Evolutionary conservation across 23 red algal genomes (phyloP).

Genomic region (Cyanidium caldarium): DNA sequence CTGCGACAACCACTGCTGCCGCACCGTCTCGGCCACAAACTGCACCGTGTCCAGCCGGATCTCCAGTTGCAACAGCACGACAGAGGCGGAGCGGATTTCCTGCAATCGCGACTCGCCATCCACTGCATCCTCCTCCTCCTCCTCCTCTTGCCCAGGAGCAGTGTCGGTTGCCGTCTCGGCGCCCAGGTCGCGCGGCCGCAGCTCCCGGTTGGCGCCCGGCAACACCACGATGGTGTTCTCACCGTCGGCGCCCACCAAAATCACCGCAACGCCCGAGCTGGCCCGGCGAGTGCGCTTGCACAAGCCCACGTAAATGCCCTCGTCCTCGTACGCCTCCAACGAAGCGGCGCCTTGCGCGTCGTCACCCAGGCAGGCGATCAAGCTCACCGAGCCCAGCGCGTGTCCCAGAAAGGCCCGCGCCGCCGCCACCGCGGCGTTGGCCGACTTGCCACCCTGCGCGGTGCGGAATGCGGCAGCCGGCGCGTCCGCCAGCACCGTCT

Average conservation of each 20-base stretch:
- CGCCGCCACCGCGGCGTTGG: not conserved
- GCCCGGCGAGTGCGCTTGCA: not conserved
- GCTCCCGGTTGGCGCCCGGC: not conserved
- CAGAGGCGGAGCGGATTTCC: not conserved
- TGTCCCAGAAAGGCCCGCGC: not conserved
- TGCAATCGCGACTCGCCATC: not conserved
- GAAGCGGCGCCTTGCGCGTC: not conserved
- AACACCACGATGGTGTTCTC: not conserved
- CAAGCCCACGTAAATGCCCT: not conserved
- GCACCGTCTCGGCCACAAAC: not conserved
- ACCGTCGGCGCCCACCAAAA: not conserved
- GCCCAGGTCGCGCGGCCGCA: not conserved
- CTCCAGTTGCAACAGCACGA: not conserved
- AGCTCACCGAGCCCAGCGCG: not conserved
- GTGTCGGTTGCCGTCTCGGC: too few relatives aligned
- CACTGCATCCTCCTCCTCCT: not conserved
- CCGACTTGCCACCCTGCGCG: not conserved
- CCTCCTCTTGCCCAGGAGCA: too few relatives aligned
- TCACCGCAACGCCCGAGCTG: not conserved
- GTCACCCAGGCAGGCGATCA: not conserved
- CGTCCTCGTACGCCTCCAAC: not conserved
- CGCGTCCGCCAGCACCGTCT: not conserved
- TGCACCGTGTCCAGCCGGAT: not conserved
- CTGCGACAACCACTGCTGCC: not conserved
- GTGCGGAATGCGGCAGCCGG: not conserved